Evolutionary conservation across 83 land plant genomes (phyloP).

Genomic region (Picea abies): DNA sequence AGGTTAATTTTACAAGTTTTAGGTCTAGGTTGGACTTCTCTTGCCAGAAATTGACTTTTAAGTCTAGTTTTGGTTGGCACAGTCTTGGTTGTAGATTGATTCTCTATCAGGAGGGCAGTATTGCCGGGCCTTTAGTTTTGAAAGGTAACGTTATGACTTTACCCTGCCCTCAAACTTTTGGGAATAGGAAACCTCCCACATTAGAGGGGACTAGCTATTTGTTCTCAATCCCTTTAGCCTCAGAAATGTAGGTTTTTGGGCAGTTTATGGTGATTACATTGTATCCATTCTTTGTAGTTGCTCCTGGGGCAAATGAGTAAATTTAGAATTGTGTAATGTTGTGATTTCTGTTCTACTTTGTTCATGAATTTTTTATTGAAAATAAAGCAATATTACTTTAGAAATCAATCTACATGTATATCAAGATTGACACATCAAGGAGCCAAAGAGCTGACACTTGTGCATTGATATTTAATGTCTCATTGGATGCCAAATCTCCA

Average conservation of each 20-base stretch:
- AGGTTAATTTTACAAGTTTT: not conserved
- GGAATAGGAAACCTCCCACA: not conserved
- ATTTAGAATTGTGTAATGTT: too few species aligned
- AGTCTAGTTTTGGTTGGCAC: not conserved
- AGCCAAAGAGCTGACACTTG: too few species aligned
- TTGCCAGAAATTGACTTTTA: not conserved
- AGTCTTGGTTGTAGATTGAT: not conserved
- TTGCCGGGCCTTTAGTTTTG: not conserved
- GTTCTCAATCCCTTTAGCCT: not conserved
- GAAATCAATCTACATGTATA: too few species aligned
- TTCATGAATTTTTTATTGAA: too few species aligned
- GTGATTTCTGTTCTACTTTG: too few species aligned
- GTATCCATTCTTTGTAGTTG: too few species aligned
- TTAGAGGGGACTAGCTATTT: not conserved
- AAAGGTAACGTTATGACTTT: not conserved
- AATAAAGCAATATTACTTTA: too few species aligned
- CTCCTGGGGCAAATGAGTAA: too few species aligned
- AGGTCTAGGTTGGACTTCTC: not conserved
- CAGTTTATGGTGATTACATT: not conserved
- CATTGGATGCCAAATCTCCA: too few species aligned
- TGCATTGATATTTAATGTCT: too few species aligned
- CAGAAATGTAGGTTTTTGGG: constrained; percentile 5
- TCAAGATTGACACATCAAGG: too few species aligned
- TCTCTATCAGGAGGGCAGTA: not conserved
- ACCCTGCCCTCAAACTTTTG: not conserved